Conservation (phyloP, 345 rosid species). For the Eucalyptus erythrocorys region DNA sequence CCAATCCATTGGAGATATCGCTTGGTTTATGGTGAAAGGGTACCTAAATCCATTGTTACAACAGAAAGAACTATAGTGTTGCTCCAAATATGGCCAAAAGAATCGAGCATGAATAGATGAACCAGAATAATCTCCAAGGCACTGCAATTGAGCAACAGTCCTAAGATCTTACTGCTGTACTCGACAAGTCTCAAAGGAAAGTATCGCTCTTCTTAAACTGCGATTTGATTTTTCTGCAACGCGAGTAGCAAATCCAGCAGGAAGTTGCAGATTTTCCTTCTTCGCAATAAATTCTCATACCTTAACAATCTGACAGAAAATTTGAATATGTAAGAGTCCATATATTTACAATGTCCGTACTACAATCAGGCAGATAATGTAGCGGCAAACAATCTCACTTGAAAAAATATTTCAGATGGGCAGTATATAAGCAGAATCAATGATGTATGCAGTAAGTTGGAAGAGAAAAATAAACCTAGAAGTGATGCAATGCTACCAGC, state of each 20-base stretch:
- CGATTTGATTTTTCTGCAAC: constrained; percentile 83
- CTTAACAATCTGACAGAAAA: constrained; percentile 44
- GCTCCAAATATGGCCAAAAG: neutral
- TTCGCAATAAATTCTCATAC: constrained; percentile 77
- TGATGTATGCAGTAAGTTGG: neutral
- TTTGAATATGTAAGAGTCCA: neutral
- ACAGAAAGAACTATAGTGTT: neutral
- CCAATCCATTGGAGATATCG: constrained; percentile 90
- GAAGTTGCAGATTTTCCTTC: constrained; percentile 80
- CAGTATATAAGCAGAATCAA: neutral
- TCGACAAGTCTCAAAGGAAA: constrained; percentile 80
- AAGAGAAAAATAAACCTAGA: neutral
- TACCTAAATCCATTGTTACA: constrained; percentile 30
- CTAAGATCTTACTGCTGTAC: constrained; percentile 65
- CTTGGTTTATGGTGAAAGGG: constrained; percentile 65
- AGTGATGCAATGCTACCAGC: neutral
- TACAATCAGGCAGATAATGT: neutral
- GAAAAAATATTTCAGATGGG: neutral
- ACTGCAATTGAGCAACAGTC: neutral
- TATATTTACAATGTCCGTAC: neutral
- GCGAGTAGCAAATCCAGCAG: constrained; percentile 70
- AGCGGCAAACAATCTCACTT: neutral
- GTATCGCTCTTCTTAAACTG: constrained; percentile 76
- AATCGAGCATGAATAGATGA: neutral
- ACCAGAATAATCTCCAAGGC: neutral